Conservation (phyloP, 2,329 filamentous ascomycete genomes). For the Paecilomyces variotii region DNA sequence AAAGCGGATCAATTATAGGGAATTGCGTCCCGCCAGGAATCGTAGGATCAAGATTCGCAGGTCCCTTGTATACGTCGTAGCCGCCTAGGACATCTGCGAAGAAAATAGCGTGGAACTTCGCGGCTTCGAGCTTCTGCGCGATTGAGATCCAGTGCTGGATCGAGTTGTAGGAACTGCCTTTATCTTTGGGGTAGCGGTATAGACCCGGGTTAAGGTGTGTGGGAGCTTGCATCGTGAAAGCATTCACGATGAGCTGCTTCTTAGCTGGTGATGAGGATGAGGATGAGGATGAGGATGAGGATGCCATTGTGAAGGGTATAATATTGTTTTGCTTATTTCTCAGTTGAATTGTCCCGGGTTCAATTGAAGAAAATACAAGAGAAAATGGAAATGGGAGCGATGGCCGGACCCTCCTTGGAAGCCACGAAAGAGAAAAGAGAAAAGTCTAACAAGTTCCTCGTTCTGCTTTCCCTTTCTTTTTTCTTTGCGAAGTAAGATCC, state of each 20-base stretch:
- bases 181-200: conserved; percentile 23
- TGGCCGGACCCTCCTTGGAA: neutral
- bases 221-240: conserved; percentile 23
- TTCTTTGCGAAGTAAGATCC: neutral
- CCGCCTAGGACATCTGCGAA: conserved; percentile 43
- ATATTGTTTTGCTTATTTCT: neutral
- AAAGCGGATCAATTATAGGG: conserved; percentile 36
- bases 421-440: neutral
- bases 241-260: conserved; percentile 29
- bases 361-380: neutral
- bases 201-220: conserved; percentile 32
- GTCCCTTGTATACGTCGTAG: conserved; percentile 41
- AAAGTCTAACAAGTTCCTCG: neutral
- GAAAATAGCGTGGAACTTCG: conserved; percentile 45
- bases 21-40: conserved; percentile 35
- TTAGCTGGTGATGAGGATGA: conserved; percentile 4
- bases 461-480: neutral
- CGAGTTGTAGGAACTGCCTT: conserved; percentile 32
- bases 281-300: neutral
- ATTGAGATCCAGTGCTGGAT: conserved; percentile 41
- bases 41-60: conserved; percentile 29
- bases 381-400: neutral
- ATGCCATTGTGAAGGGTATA: neutral
- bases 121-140: conserved; percentile 40
- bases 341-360: neutral